Evolutionary conservation across 192 early-diverging fungal genomes (phyloP).

Genomic region (Mortierella antarctica): DNA sequence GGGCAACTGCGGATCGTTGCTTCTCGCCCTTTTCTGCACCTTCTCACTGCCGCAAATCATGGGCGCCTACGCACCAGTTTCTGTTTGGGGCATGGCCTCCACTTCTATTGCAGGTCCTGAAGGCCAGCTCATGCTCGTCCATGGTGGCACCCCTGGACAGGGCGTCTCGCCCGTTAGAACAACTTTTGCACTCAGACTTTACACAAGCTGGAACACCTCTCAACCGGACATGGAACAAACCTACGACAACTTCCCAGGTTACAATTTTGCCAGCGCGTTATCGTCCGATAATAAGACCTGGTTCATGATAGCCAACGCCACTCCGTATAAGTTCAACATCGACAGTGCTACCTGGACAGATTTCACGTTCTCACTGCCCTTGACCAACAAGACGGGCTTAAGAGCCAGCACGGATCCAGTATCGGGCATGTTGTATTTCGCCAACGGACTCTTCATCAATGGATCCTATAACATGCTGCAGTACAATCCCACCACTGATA

Average conservation of each 20-base stretch:
- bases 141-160: not conserved
- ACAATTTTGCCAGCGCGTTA: not conserved
- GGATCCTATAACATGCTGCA: not conserved
- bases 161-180: not conserved
- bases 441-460: constrained; percentile 3
- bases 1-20: too few relatives aligned
- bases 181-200: constrained; percentile 9
- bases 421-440: constrained; percentile 9
- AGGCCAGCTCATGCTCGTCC: not conserved
- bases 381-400: not conserved
- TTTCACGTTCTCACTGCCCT: too few relatives aligned
- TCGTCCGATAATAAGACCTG: not conserved
- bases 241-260: not conserved
- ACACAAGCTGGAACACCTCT: constrained; percentile 2
- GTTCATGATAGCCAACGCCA: not conserved
- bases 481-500: constrained; percentile 2
- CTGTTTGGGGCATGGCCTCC: not conserved
- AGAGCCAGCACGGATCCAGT: not conserved
- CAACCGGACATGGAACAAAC: not conserved
- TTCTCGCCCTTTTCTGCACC: too few relatives aligned
- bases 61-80: too few relatives aligned
- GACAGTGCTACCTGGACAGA: not conserved
- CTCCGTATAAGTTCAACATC: not conserved
- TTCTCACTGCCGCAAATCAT: too few relatives aligned
- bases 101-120: not conserved